Evolutionary conservation across 139 green algal genomes (phyloP).

Genomic region (Auxenochlorella pyrenoidosa): DNA sequence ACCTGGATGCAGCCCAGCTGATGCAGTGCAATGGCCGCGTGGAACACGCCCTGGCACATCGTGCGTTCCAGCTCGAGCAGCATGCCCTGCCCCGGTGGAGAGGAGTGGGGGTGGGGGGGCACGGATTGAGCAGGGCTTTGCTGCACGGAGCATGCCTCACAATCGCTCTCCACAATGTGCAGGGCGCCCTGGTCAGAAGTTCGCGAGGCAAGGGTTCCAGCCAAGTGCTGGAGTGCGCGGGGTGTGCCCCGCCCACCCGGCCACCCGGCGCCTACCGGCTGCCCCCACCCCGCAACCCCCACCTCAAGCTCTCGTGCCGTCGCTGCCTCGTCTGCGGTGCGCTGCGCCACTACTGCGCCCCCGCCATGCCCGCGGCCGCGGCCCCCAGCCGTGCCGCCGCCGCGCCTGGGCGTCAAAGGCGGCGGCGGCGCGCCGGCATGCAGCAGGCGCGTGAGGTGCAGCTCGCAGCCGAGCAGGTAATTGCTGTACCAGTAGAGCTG

Average conservation of each 20-base stretch:
- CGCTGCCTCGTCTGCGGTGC: not conserved
- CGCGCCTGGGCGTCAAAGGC: not conserved
- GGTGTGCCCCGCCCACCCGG: no score
- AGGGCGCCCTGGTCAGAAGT: no score
- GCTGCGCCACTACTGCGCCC: not conserved
- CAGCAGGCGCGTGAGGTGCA: slow-evolving; percentile 9
- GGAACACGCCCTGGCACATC: slow-evolving; percentile 61
- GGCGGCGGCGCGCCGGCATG: not conserved
- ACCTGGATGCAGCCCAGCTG: slow-evolving; percentile 15
- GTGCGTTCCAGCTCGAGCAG: slow-evolving; percentile 31
- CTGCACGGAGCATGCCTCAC: no score
- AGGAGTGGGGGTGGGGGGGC: no score
- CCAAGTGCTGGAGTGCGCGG: no score
- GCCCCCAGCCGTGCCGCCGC: not conserved
- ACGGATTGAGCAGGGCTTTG: no score
- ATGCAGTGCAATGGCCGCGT: slow-evolving; percentile 49
- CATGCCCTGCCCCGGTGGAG: slow-evolving; percentile 38
- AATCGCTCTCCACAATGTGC: no score
- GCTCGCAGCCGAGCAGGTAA: slow-evolving; percentile 48
- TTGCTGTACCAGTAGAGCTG: slow-evolving; percentile 81
- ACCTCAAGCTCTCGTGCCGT: slow-evolving; percentile 10
- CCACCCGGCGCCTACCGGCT: no score
- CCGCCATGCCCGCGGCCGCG: not conserved
- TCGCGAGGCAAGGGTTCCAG: no score
- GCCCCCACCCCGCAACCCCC: not conserved